Conservation (phyloP, 2,329 filamentous ascomycete species). For the Calonectria multiphialidica region DNA sequence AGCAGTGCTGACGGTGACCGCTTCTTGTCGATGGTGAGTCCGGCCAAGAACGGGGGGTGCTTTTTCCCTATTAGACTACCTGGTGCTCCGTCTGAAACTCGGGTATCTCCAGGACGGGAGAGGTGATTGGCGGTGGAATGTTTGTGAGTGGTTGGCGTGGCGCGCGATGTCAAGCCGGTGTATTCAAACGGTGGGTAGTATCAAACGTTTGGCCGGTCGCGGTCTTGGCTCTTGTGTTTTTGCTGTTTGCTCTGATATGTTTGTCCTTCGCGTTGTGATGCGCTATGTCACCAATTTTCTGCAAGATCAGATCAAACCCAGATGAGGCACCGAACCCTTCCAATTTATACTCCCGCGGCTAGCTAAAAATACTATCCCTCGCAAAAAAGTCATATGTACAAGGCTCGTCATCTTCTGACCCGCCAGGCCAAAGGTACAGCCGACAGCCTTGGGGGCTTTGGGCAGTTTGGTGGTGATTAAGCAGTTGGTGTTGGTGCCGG, state of each 20-base stretch:
- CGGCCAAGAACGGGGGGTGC: neutral
- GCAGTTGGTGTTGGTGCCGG: neutral
- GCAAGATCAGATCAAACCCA: conserved; percentile 40
- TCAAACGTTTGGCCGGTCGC: conserved; percentile 1
- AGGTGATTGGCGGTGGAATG: neutral
- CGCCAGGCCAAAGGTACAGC: conserved; percentile 35
- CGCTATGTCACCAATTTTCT: conserved; percentile 37
- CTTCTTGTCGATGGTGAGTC: conserved; percentile 13
- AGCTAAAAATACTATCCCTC: conserved; percentile 43
- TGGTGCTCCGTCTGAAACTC: neutral
- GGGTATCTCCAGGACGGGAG: neutral
- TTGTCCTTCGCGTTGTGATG: conserved; percentile 15
- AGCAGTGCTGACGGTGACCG: conserved; percentile 14
- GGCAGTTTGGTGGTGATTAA: conserved; percentile 4
- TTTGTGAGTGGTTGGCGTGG: neutral
- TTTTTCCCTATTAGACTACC: conserved; percentile 9
- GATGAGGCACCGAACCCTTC: conserved; percentile 31
- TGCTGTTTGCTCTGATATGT: conserved; percentile 7
- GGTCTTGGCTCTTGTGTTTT: neutral
- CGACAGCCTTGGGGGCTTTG: neutral
- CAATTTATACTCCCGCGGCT: conserved; percentile 43
- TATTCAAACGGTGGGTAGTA: conserved; percentile 4
- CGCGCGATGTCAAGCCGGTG: conserved; percentile 1
- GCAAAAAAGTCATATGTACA: conserved; percentile 42
- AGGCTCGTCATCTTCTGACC: conserved; percentile 39